Evolutionary conservation across 768 basidiomycete species (phyloP), one percentile per base, ranked within the genome.

Genomic region (Coprinopsis strossmayeri): DNA sequence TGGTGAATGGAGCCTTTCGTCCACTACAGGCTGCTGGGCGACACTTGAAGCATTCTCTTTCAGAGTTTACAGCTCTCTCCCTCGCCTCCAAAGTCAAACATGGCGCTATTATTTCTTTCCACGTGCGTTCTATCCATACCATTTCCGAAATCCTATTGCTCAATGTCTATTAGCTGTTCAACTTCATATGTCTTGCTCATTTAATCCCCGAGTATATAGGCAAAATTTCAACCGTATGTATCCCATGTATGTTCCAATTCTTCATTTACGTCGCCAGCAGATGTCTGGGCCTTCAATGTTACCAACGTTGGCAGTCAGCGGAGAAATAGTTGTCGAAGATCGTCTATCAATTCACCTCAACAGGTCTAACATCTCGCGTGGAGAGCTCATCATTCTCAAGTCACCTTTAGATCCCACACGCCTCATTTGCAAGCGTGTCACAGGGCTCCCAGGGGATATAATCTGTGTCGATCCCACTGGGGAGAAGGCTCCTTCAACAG

Each of bases 391-490:
- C 50, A 78, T 82, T 12, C 68, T 85, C 25, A 74, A 70, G 45
- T 90, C 88, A 1, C 91, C 92, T 10, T 60, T 81, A 40, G 74
- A 81, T 48, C 87, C 86, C 2, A 64, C 66, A 2, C 76, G 76
- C 40, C 67, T 81, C 24, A 77, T 95, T 28, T 94, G 91, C 68
- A 98, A 98, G 69, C 81, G 95, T 34, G 69, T 98, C 10, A 74
- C 95, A 28, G 95, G 93, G 1, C 68, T 98, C 20, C 87, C 92
- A 20, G 94, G 95, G 3, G 95, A 97, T 64, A 68, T 83, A 28
- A 62, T 98, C 25, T 91, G 90, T 52, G 85, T 92, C 18, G 92
- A 98, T 62, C 94, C 94, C 17, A 84, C 84, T 2, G 86, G 85
- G 3, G 54, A 64, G 44, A 67, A 68, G 42, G 82, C 78, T 7